Evolutionary conservation across 139 green algal species (phyloP).

Genomic region (Spirogloea muscicola): DNA sequence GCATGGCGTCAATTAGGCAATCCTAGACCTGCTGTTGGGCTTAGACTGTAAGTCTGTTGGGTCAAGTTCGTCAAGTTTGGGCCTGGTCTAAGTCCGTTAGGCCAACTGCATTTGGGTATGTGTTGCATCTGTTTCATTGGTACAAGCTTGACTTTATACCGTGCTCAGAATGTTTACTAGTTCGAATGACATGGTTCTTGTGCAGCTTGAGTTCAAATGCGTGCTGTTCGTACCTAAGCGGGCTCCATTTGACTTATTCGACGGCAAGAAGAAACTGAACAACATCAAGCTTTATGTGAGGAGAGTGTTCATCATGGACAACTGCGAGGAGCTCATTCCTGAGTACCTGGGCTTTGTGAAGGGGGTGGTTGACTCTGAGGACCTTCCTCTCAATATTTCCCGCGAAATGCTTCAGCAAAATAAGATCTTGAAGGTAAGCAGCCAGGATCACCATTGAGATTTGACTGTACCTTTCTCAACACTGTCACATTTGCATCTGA

Average conservation of each 20-base stretch:
- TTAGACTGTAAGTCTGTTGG: too few species aligned
- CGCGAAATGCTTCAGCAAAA: constrained; percentile 99
- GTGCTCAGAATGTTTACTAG: too few species aligned
- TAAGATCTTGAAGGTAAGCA: constrained; percentile 97
- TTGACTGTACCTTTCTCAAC: not conserved
- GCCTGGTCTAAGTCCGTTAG: too few species aligned
- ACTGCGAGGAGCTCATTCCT: constrained; percentile 97
- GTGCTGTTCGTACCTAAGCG: constrained; percentile 87
- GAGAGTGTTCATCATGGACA: constrained; percentile 99
- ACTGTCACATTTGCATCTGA: too few species aligned
- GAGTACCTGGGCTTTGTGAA: constrained; percentile 96
- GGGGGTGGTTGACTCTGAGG: constrained; percentile 97
- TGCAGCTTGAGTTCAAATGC: constrained; percentile 50
- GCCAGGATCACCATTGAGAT: not conserved
- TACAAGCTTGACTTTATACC: too few species aligned
- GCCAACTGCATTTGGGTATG: too few species aligned
- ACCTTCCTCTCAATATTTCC: constrained; percentile 99
- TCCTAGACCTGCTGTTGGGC: too few species aligned
- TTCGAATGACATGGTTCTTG: too few species aligned
- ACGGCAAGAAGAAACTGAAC: constrained; percentile 78
- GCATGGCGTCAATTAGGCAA: too few species aligned
- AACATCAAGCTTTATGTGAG: constrained; percentile 99
- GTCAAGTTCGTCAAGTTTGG: too few species aligned
- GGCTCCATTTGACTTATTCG: constrained; percentile 98
- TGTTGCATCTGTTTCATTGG: too few species aligned